Conservation (phyloP, 495 filamentous ascomycete genomes). For the Zalerion maritima region DNA sequence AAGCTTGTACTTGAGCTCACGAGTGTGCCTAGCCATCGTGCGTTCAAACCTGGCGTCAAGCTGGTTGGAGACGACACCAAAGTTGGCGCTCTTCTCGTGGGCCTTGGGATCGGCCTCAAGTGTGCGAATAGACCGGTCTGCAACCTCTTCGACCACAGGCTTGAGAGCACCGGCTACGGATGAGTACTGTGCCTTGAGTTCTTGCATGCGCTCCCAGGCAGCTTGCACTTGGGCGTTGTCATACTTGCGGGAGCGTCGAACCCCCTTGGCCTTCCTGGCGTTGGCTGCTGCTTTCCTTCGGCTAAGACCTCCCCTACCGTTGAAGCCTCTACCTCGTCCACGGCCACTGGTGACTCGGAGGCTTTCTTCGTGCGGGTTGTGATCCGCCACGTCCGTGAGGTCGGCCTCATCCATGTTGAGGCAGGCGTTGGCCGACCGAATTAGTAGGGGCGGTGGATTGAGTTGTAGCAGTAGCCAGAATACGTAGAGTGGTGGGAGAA, state of each 20-base stretch:
- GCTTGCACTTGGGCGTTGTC: slow-evolving; percentile 25
- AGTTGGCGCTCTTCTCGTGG: slow-evolving; percentile 20
- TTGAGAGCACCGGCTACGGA: slow-evolving; percentile 23
- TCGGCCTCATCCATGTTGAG: too few relatives aligned
- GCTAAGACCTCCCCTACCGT: slow-evolving; percentile 6
- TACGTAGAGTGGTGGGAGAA: too few relatives aligned
- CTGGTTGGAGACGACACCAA: slow-evolving; percentile 11
- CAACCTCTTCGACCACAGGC: slow-evolving; percentile 27
- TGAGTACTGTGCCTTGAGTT: slow-evolving; percentile 23
- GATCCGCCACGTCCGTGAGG: too few relatives aligned
- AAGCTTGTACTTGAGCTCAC: slow-evolving; percentile 1
- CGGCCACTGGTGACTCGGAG: slow-evolving; percentile 18
- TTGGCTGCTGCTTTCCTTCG: slow-evolving; percentile 10
- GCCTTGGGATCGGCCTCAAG: slow-evolving; percentile 16
- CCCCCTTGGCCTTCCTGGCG: slow-evolving; percentile 18
- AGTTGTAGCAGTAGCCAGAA: too few relatives aligned
- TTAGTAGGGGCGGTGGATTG: too few relatives aligned
- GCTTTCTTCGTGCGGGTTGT: too few relatives aligned
- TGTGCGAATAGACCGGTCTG: slow-evolving; percentile 21
- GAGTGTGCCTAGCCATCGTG: neutral
- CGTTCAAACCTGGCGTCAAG: slow-evolving; percentile 16
- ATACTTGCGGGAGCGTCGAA: slow-evolving; percentile 26
- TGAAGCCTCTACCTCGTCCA: slow-evolving; percentile 17
- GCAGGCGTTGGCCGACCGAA: too few relatives aligned
- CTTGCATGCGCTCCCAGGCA: slow-evolving; percentile 28